Evolutionary conservation across 1,139 yeast species (phyloP).

Genomic region (Pneumocystis wakefieldiae): DNA sequence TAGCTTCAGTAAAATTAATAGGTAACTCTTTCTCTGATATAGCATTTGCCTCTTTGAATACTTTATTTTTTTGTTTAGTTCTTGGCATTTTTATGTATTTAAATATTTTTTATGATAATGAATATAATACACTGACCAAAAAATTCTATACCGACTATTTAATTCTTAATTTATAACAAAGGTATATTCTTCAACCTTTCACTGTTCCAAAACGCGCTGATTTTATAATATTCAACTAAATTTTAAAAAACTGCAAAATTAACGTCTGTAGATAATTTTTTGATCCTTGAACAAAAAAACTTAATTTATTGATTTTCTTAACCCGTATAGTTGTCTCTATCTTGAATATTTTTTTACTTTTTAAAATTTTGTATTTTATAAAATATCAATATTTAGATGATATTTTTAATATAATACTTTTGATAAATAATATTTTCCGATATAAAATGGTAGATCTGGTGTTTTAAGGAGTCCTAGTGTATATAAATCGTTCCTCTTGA

Average conservation of each 20-base stretch:
- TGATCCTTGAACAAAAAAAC: not conserved
- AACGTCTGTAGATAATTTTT: not conserved
- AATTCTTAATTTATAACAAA: not conserved
- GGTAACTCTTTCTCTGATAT: slow-evolving; percentile 1
- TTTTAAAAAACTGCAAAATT: not conserved
- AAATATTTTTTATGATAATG: not conserved
- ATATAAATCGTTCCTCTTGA: too few relatives aligned
- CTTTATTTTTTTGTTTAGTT: not conserved
- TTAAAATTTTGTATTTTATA: too few relatives aligned
- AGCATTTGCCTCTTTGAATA: not conserved
- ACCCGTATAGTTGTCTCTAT: too few relatives aligned
- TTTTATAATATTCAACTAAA: not conserved
- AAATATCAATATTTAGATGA: too few relatives aligned
- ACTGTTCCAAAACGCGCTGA: not conserved
- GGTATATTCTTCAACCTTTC: too few relatives aligned
- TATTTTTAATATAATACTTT: too few relatives aligned
- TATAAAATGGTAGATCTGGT: too few relatives aligned
- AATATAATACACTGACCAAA: not conserved
- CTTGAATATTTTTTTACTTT: too few relatives aligned
- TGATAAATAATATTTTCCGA: too few relatives aligned
- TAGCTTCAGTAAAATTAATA: not conserved
- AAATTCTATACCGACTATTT: not conserved
- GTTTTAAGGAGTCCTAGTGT: too few relatives aligned
- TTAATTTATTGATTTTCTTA: too few relatives aligned
- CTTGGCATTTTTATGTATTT: not conserved